Conservation (phyloP, 768 basidiomycete genomes). For the Calocera cornea region DNA sequence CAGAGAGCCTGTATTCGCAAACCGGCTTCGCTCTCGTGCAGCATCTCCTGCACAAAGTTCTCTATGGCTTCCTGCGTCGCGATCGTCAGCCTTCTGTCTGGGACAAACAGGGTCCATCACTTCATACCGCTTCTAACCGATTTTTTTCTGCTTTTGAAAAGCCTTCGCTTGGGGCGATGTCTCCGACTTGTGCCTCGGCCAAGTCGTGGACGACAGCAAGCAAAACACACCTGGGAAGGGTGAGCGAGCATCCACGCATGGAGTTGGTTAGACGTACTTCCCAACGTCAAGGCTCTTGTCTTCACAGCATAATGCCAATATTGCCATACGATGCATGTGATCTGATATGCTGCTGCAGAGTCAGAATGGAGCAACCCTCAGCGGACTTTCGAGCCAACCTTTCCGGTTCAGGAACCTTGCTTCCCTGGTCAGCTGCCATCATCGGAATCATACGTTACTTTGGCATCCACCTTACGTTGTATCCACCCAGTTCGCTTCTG, state of each 20-base stretch:
- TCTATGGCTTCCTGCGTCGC: slow-evolving; percentile 66
- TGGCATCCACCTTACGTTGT: slow-evolving; percentile 50
- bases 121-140: slow-evolving; percentile 51
- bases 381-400: slow-evolving; percentile 37
- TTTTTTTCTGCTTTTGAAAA: slow-evolving; percentile 72
- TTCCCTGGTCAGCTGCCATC: background rate
- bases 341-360: slow-evolving; percentile 58
- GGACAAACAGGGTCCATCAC: too few species aligned
- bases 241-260: background rate
- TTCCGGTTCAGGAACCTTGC: slow-evolving; percentile 67
- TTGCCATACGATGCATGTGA: slow-evolving; percentile 94
- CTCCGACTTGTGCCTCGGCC: slow-evolving; percentile 93
- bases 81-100: slow-evolving; percentile 10
- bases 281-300: slow-evolving; percentile 57
- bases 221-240: slow-evolving; percentile 54
- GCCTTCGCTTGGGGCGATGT: slow-evolving; percentile 82
- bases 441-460: slow-evolving; percentile 10
- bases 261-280: slow-evolving; percentile 35
- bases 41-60: slow-evolving; percentile 77
- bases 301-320: slow-evolving; percentile 80
- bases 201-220: slow-evolving; percentile 88
- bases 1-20: slow-evolving; percentile 55
- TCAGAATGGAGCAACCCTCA: slow-evolving; percentile 5
- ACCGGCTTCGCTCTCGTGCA: slow-evolving; percentile 60
- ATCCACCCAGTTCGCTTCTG: slow-evolving; percentile 96